Base-by-base conservation (phyloP, 495 filamentous ascomycete species). In the Aspergillus indologenus region DNA sequence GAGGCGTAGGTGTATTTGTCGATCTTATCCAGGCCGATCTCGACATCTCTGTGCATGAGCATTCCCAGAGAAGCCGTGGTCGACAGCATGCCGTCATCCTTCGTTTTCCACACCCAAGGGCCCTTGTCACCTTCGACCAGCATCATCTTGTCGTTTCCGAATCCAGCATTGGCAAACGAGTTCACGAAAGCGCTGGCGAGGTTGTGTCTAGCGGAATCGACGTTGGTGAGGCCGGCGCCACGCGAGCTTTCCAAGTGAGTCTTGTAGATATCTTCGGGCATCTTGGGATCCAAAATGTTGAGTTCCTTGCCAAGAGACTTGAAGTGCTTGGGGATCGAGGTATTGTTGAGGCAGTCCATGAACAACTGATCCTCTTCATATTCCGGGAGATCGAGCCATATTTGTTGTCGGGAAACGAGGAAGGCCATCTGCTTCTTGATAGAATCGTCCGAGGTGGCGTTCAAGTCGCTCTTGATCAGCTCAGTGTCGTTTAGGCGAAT, bases 211-310 rank as follows among this genome's bases (percentile, higher is more conserved):
- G 94, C 92, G 15, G 93, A 97, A 72, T 98, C 94, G 31, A 95
- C 85, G 67, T 96, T 96, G 18, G 92, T 97, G 71, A 95, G 79
- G 22, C 92, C 92, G 22, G 91, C 89, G 48, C 92, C 92, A 49
- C 94, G 84, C 59, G 86, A 94, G 78, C 89, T 97, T 72, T 99
- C 94, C 17, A 99, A 81, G 72, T 99, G 95, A 58, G 91, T 96
- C 81, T 99, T 99, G 81, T 99, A 99, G 64, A 99, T 99, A 68
- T 99, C 94, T 75, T 99, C 94, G 4, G 93, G 92, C 58, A 90
- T 92, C 74, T 96, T 96, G 18, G 94, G 94, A 48, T 98, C 94
- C 40, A 99, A 79, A 46, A 98, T 94, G 68, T 98, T 98, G 53
- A 99, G 82, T 66, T 98, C 94, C 74, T 97, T 97, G 44, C 85